Evolutionary conservation across 345 rosid genomes (phyloP).

Genomic region (Bruguiera sexangula): DNA sequence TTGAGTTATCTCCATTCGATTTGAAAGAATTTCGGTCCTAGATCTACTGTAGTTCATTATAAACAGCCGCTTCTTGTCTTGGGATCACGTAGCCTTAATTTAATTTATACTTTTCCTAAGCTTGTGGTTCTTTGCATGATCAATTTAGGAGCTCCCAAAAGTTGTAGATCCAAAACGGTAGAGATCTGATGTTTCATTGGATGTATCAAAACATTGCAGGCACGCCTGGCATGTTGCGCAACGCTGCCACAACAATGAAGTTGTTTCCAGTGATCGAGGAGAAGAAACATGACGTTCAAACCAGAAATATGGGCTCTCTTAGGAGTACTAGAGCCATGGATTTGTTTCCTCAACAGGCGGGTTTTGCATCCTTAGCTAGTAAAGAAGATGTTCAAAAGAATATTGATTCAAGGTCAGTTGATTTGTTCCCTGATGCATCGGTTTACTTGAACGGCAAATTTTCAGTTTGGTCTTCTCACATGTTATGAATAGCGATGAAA

Average conservation of each 20-base stretch:
- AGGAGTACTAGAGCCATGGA: conserved; percentile 47
- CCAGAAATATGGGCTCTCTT: conserved; percentile 8
- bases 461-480: neutral
- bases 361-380: conserved; percentile 31
- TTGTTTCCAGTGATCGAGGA: conserved; percentile 45
- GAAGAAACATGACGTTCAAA: conserved; percentile 14
- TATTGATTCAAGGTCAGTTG: conserved; percentile 38
- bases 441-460: neutral
- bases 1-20: neutral
- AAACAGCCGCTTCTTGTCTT: neutral
- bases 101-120: no score
- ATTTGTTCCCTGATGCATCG: neutral
- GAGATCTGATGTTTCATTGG: conserved; percentile 18
- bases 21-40: neutral
- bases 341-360: conserved; percentile 55
- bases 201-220: conserved; percentile 31
- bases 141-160: neutral
- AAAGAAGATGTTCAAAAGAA: conserved; percentile 38
- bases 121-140: neutral
- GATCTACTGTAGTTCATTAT: conserved; percentile 2
- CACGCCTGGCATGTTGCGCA: conserved; percentile 21
- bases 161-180: neutral
- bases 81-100: neutral
- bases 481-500: neutral
- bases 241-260: conserved; percentile 48